Evolutionary conservation across 2,329 filamentous ascomycete species (phyloP), one percentile per base, ranked within the genome.

Genomic region (Talaromyces sp.): DNA sequence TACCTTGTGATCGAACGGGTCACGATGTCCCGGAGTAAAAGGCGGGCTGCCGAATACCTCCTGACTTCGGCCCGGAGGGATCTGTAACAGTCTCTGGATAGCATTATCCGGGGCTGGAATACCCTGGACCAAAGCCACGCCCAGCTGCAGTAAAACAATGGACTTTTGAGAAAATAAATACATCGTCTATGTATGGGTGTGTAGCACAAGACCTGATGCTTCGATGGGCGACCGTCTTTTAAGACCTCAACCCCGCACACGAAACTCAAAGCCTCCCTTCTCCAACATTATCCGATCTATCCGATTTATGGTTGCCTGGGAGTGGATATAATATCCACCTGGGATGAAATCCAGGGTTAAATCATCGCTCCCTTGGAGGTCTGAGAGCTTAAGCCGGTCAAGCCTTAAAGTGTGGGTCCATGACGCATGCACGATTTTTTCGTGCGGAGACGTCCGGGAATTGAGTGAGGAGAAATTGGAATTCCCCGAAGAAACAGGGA

Each of bases 1-100:
- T 36, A 88, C 71, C 39, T 85, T 82, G 51, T 75, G 74, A 68
- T 89, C 86, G 56, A 84, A 80, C 0, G 84, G 83, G 60, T 89
- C 86, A 45, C 75, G 77, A 64, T 83, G 75, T 7, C 75, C 82
- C 0, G 84, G 85, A 10, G 77, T 83, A 64, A 87, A 89, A 0
- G 86, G 86, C 11, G 30, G 43, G 11, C 24, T 46, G 17, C 43
- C 3, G 74, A 63, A 19, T 33, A 41, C 43, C 40, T 42, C 17
- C 43, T 49, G 41, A 48, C n/a, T 42, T 4, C 11, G 46, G n/a
- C 43, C 43, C 20, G 43, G 30, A 13, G 51, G 46, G 19, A 53
- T 44, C 24, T 49, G 30, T 6, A 46, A 11, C 2, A 53, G 46
- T 17, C 46, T 43, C 11, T 53, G 42, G 11, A 53, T 29, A 33